Percentiles rank a stretch among this genome's conserved stretches.
Conservation (phyloP, 371 early-diverging fungal genomes). For the Mucor saturninus region DNA sequence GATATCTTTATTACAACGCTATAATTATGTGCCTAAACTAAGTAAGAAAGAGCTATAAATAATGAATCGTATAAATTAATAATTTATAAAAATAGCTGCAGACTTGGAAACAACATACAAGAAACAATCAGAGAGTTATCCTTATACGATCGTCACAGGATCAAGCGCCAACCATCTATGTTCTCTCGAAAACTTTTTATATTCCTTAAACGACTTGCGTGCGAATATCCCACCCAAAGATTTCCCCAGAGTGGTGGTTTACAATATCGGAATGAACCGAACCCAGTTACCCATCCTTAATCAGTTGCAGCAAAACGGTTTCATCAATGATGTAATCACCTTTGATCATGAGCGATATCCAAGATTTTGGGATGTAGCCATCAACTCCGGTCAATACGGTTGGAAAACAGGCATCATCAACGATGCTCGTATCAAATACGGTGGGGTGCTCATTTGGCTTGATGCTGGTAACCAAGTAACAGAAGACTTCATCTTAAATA, state of each 20-base stretch:
- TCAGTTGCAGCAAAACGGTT: conserved; percentile 41
- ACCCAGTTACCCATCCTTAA: conserved; percentile 52
- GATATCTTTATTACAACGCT: neutral
- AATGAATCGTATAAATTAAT: neutral
- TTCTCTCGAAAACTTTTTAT: conserved; percentile 64
- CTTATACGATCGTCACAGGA: conserved; percentile 65
- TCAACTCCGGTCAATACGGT: conserved; percentile 66
- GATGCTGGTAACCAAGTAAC: conserved; percentile 67
- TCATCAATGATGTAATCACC: conserved; percentile 52
- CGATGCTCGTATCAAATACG: conserved; percentile 56
- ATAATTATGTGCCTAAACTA: neutral
- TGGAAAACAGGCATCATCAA: conserved; percentile 72
- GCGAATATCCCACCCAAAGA: conserved; percentile 28
- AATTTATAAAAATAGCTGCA: neutral
- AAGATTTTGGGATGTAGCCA: conserved; percentile 65
- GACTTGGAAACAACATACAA: neutral
- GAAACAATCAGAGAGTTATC: conserved; percentile 14
- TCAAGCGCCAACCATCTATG: conserved; percentile 69
- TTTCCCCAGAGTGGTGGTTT: conserved; percentile 55
- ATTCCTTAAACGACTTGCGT: conserved; percentile 50
- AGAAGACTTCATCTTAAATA: conserved; percentile 53
- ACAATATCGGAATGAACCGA: conserved; percentile 58
- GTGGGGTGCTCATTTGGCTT: conserved; percentile 61
- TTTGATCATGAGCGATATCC: conserved; percentile 65
- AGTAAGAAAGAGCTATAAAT: neutral